Evolutionary conservation across 2,329 filamentous ascomycete species (phyloP), one percentile per base, ranked within the genome.

Genomic region (Ascochyta viciae-villosae): DNA sequence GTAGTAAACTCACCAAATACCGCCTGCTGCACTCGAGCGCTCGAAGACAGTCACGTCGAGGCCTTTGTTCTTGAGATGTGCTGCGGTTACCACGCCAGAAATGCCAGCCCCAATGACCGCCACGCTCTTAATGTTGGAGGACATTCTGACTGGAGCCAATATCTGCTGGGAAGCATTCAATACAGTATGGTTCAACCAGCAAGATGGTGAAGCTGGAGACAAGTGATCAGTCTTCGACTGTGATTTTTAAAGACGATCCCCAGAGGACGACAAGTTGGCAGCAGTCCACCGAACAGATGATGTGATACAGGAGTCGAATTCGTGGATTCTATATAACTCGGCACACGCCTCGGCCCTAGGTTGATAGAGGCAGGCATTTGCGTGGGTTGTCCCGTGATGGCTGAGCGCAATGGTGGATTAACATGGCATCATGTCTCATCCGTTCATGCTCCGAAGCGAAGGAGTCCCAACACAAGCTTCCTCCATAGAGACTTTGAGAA

Each of bases 11-110:
- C 73, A 84, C 84, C 85, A 87, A 26, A 85, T 78, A 13, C 85
- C 84, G 2, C 85, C 84, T n/a, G 80, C 76, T 15, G 74, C 77
- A 49, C 74, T 74, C 4, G 78, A 81, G 50, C 85, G 76, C 58
- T 87, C 84, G 59, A 82, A 86, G 0, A 87, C 78, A 0, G 78
- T 81, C 1, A 85, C 81, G 8, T 84, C 75, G 8, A 76, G n/a
- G 3, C 68, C 68, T 53, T 73, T 71, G 13, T 61, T 71, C 31
- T 62, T 67, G 9, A 76, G 54, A 57, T 76, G 73, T 12, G 72
- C 73, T 33, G 74, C 74, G 33, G 73, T 64, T 10, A 68, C 68
- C 3, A 76, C 64, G 41, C 74, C 74, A 43, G 73, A 75, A 7
- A 76, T 72, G 5, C 74, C 74, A 35, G 73, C 73, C 2, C 74